Evolutionary conservation across 768 basidiomycete species (phyloP), one percentile per base, ranked within the genome.

Genomic region (Dacryopinax spathularia): DNA sequence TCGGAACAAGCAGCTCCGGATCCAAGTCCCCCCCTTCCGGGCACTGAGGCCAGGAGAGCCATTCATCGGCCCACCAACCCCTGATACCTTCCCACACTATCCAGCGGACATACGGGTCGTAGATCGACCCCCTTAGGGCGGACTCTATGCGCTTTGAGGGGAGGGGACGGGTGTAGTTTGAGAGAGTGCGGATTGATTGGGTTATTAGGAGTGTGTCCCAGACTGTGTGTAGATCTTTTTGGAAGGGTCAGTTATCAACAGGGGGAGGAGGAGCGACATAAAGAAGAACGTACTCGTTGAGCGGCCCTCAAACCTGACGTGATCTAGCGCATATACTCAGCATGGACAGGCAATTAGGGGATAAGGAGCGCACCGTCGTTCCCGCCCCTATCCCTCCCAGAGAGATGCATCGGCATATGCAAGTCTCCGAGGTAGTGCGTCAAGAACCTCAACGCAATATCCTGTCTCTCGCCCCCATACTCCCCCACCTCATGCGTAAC

Each of bases 341-440:
- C 36, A 35, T 12, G 36, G 7, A 31, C 60, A 60, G 68, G 71
- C 33, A 72, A 22, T 68, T 65, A 65, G 15, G 34, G 67, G 62
- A 34, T n/a, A n/a, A 31, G 18, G n/a, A 33, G 33, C 70, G 73
- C 66, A 73, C 78, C 77, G 5, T 81, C 81, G 70, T 97, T 98
- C 0, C 94, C 95, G 3, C 95, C 95, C 33, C 89, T 80, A 68
- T 92, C 84, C 18, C 92, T 79, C 1, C 90, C 90, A 0, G 88
- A 88, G 35, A 99, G 80, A 73, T 99, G 95, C 62, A 99, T 76
- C 3, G 95, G 95, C 81, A 88, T 85, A 69, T 96, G 95, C 79
- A 95, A 78, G 72, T 97, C 95, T 0, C 95, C 93, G 12, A 96
- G 62, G 69, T 91, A 97, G 73, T 99, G 96, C 33, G 94, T 81